Base-by-base conservation (phyloP, 495 filamentous ascomycete species). In the Glonium stellatum region DNA sequence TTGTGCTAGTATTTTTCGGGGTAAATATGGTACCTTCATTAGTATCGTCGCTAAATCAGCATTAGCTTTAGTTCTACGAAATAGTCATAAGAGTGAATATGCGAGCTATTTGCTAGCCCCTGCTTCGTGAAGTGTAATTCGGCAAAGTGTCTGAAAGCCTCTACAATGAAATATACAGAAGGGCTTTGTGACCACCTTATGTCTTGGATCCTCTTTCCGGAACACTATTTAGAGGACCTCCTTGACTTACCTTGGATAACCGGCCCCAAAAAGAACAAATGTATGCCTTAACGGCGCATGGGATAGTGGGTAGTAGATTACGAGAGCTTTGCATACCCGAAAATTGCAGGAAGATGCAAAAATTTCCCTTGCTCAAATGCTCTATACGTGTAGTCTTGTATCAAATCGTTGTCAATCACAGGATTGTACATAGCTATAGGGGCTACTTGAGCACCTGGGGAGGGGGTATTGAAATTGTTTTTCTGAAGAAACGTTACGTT, bases 11-110 rank as follows among this genome's bases (percentile, higher is more conserved):
- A 54, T 63, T 69, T 55, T 63, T 37, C 25, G 87, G 83, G 0
- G 80, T 79, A 66, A 88, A 88, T 1, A 77, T 73, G 0, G 84
- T 84, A 48, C 87, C 87, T 71, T 87, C 87, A 69, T 91, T 83
- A 31, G 85, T 85, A 68, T 79, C 82, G 58, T 86, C 82, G 56
- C 87, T 86, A 62, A 80, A 18, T 44, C 13, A 15, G 39, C 4
- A 18, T 44, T 44, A 44, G 39, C 12, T 44, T 18, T 44, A 11
- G 13, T 44, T 4, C 13, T 44, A 18, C 13, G 39, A 1, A 18
- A 44, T 44, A 11, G 1, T 13, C 1, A 15, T 44, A 11, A 44
- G 4, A 11, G 10, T 11, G 39, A 6, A 31, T 6, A 31, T 6
- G 27, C 6, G 27, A 31, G 27, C 27, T 6, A 31, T 6, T 31